Base-by-base conservation (phyloP, 306 rosid species). In the Malus fusca region DNA sequence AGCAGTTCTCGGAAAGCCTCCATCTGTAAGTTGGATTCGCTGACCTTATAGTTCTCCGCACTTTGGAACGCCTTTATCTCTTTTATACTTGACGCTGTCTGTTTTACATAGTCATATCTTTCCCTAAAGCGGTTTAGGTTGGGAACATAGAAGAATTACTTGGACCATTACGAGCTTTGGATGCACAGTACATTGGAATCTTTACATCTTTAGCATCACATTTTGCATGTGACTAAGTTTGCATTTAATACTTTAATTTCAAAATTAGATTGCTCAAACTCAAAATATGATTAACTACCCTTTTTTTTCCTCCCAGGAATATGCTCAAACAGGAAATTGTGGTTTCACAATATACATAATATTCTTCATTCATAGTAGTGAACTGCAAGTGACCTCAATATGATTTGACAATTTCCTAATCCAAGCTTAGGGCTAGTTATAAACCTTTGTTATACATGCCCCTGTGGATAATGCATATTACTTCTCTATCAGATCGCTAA, bases 1-100 rank as follows among this genome's bases (percentile, higher is more conserved):
- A 35, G 78, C 73, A 26, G 88, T 84, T 79, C 93, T 90, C 62
- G 88, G 87, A 77, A 92, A 92, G 67, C 83, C 96, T 62, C 88
- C 78, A 13, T 73, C 86, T 73, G 91, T 90, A 88, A 71, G 88
- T 65, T 63, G 35, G 14, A 22, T 42, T 77, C 37, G 2, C 74
- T 52, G 66, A 31, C 73, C 55, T 76, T 58, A 1, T 26, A 14
- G 52, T 53, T 51, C 33, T 83, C 40, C 5, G 11, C 12, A 6
- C 59, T 69, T n/a, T 55, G 31, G 28, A 61, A 61, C 5, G 4
- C 21, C 73, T 51, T 21, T 72, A 71, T 30, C 62, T 64, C 35
- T 51, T 21, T 22, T 21, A 56, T 81, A 71, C 53, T 25, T 19
- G 31, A 31, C 9, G 30, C 76, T 26, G 19, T 30, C 17, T 30